Conservation (phyloP, 1,284 basidiomycete species). For the Xerocomus amazonicus region DNA sequence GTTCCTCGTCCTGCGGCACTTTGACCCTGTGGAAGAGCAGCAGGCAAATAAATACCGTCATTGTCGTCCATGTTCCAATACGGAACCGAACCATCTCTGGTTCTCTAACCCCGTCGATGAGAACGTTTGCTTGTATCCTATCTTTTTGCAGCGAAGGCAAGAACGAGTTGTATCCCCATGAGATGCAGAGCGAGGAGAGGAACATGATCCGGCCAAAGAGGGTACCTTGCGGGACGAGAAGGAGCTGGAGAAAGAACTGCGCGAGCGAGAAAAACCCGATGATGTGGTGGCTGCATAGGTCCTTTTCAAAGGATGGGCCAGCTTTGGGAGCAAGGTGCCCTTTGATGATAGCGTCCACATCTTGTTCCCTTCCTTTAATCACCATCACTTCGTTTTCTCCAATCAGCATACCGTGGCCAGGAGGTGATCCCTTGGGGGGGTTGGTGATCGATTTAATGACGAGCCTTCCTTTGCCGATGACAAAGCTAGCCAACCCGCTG, state of each 20-base stretch:
- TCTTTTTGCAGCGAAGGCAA: background rate
- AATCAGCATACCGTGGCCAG: background rate
- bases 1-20: background rate
- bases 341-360: background rate
- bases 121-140: background rate
- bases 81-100: background rate
- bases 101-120: background rate
- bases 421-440: no score
- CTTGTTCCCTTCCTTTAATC: background rate
- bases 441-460: no score
- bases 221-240: background rate
- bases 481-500: no score
- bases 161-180: no score
- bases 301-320: no score
- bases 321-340: background rate
- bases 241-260: background rate
- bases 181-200: no score
- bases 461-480: no score
- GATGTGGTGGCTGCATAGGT: background rate
- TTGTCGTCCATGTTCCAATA: background rate
- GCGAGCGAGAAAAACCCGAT: background rate
- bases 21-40: background rate
- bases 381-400: background rate
- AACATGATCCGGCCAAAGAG: constrained; percentile 5
- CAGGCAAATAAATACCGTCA: background rate